phyloP scores from a whole-genome alignment of 768 basidiomycete species.

The Hericium erinaceus region DNA sequence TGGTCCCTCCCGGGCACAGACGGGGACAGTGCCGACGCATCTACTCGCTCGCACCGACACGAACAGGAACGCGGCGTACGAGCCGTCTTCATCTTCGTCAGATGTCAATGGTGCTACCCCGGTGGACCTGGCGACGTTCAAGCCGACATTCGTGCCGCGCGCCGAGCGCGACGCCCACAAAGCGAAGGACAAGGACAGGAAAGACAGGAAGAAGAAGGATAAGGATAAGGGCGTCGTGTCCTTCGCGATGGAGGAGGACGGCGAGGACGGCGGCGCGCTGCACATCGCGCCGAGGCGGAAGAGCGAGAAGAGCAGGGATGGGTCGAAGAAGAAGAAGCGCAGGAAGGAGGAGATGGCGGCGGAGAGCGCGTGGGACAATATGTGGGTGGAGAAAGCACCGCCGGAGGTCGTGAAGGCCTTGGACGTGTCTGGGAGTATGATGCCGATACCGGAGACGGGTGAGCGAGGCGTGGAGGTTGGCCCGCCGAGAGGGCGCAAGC shows the following conservation, averaged over 20 bases:
- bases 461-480: conserved; percentile 14
- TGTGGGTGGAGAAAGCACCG: conserved; percentile 62
- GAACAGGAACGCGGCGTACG: conserved; percentile 2
- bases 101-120: conserved; percentile 8
- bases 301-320: conserved; percentile 23
- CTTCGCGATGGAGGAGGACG: conserved; percentile 51
- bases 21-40: conserved; percentile 3
- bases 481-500: conserved; percentile 16
- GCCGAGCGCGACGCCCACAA: conserved; percentile 29
- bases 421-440: not conserved
- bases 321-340: conserved; percentile 31
- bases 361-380: conserved; percentile 37
- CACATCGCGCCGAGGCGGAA: conserved; percentile 8
- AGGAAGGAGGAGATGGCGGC: conserved; percentile 24
- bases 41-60: conserved; percentile 5
- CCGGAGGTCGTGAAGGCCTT: conserved; percentile 38
- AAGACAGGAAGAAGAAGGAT: conserved; percentile 30
- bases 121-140: conserved; percentile 67
- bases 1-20: not conserved
- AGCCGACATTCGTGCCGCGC: conserved; percentile 80
- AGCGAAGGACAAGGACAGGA: conserved; percentile 30
- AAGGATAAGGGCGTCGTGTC: conserved; percentile 45
- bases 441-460: too few species aligned
- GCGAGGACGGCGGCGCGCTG: conserved; percentile 34
- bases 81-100: conserved; percentile 3